phyloP scores from a whole-genome alignment of 148 eudicot species.

The Camellia granthamiana region DNA sequence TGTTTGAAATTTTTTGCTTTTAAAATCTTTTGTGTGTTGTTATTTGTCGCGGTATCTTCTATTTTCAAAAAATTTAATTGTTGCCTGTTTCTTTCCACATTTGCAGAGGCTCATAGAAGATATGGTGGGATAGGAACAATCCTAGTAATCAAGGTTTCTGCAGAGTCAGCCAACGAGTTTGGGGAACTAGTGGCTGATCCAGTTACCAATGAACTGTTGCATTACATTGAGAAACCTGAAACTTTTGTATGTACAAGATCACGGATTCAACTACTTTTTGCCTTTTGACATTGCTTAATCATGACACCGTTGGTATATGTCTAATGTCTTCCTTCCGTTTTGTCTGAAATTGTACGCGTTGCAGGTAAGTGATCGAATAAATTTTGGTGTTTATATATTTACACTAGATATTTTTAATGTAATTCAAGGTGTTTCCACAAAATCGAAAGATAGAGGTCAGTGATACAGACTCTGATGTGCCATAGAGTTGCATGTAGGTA shows the following conservation, averaged over 20 bases:
- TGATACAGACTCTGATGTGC: background rate
- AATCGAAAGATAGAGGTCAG: conserved; percentile 61
- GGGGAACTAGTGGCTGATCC: conserved; percentile 80
- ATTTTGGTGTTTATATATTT: conserved; percentile 73
- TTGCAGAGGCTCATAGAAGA: conserved; percentile 63
- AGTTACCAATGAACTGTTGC: conserved; percentile 62
- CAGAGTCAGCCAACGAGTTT: conserved; percentile 64
- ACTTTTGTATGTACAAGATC: conserved; percentile 45
- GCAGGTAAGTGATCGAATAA: conserved; percentile 78
- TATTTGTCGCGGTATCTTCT: conserved; percentile 11
- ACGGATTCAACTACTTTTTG: conserved; percentile 5
- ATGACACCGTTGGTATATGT: background rate
- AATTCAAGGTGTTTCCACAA: conserved; percentile 58
- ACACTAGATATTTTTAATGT: conserved; percentile 57
- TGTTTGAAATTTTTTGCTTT: background rate
- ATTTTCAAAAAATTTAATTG: conserved; percentile 6
- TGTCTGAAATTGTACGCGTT: conserved; percentile 11
- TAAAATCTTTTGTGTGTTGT: background rate
- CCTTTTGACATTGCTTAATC: background rate
- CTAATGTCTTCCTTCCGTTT: background rate
- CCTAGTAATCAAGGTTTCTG: conserved; percentile 73
- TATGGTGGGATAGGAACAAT: conserved; percentile 71
- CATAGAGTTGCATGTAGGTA: background rate
- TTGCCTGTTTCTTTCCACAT: conserved; percentile 18
- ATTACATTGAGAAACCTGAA: conserved; percentile 76